These are phyloP conservation scores for Cladorrhinum samala DNA, from an alignment of 495 filamentous ascomycete genomes.

Conservation along the genomic window DNA sequence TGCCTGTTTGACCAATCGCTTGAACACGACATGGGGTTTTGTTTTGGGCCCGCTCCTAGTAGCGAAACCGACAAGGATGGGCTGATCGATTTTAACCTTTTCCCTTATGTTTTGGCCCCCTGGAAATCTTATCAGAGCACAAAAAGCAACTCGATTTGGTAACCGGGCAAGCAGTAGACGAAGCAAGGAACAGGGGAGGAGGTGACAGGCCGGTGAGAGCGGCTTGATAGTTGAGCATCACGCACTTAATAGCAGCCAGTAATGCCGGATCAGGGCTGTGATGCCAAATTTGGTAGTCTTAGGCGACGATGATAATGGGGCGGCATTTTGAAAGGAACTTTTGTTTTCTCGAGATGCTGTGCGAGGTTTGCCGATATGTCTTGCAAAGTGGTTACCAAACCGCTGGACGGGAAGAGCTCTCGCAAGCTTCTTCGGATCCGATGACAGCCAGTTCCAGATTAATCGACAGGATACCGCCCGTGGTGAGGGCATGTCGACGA, in stretches of 20 bases:
- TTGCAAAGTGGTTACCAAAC: too few species aligned
- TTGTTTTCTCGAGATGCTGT: not conserved
- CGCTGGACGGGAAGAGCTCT: too few species aligned
- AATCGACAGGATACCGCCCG: not conserved
- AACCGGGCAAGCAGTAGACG: conserved; percentile 10
- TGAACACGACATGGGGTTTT: conserved; percentile 5
- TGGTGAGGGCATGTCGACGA: not conserved
- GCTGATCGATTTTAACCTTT: not conserved
- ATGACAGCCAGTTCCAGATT: conserved; percentile 1
- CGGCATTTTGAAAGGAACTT: not conserved
- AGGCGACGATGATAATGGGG: not conserved
- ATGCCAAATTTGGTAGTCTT: conserved; percentile 1
- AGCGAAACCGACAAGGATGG: not conserved
- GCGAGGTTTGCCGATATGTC: not conserved
- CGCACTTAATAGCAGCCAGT: not conserved
- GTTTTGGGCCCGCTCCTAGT: conserved; percentile 13
- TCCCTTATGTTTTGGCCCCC: conserved; percentile 7
- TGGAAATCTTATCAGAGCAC: not conserved
- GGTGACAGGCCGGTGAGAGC: not conserved
- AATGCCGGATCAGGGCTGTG: not conserved
- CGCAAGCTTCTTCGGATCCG: not conserved
- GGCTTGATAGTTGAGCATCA: not conserved
- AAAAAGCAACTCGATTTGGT: not conserved
- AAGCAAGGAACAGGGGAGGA: conserved; percentile 11
- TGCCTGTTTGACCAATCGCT: not conserved